A percentile compares a stretch with the other conserved stretches of the same genome.
phyloP scores from a whole-genome alignment of 2,329 filamentous ascomycete species.

The Colletotrichum musae region DNA sequence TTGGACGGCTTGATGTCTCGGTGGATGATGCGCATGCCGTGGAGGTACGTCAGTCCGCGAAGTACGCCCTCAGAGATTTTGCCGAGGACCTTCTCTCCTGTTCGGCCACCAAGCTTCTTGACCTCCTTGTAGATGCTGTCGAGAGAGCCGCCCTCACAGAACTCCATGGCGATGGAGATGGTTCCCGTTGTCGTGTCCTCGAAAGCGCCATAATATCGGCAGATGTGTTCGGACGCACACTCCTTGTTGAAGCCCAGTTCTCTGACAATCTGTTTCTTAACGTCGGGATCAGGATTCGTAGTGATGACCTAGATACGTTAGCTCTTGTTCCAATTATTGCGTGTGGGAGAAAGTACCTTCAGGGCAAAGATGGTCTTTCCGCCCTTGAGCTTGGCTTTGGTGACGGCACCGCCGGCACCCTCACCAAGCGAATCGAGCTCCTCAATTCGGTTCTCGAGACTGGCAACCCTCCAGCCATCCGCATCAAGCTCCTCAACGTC shows the following conservation, averaged over 20 bases:
- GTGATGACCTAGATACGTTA: slow-evolving; percentile 83
- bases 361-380: slow-evolving; percentile 96
- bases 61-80: slow-evolving; percentile 97
- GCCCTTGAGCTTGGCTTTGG: slow-evolving; percentile 87
- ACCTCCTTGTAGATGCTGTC: slow-evolving; percentile 99
- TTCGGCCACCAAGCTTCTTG: slow-evolving; percentile 93
- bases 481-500: slow-evolving; percentile 97
- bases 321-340: background rate
- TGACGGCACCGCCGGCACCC: slow-evolving; percentile 95
- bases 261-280: slow-evolving; percentile 98
- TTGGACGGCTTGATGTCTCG: slow-evolving; percentile 99
- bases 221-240: slow-evolving; percentile 96
- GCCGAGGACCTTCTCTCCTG: slow-evolving; percentile 96
- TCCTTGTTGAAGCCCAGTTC: slow-evolving; percentile 98
- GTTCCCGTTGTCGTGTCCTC: slow-evolving; percentile 96
- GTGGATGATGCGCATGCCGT: slow-evolving; percentile 97
- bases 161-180: slow-evolving; percentile 99
- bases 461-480: slow-evolving; percentile 94
- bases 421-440: slow-evolving; percentile 93
- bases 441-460: slow-evolving; percentile 87
- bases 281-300: slow-evolving; percentile 96
- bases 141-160: slow-evolving; percentile 95
- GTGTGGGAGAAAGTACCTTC: slow-evolving; percentile 73
- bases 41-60: slow-evolving; percentile 93
- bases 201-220: slow-evolving; percentile 96